Base-by-base conservation (phyloP, 2,329 filamentous ascomycete genomes). In the Verticillium isaacii region DNA sequence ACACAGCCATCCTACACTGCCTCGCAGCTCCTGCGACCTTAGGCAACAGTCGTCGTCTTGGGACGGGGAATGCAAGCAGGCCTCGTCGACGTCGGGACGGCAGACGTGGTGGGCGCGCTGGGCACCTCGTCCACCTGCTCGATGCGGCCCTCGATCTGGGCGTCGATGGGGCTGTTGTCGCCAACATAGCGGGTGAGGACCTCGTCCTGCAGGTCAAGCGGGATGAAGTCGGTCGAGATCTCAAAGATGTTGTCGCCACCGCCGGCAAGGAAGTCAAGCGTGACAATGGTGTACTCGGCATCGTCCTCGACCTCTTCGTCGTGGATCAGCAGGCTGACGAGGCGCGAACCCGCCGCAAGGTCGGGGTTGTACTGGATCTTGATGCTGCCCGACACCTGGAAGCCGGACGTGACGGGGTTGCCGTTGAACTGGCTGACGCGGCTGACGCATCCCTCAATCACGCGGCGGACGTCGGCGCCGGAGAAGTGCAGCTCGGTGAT, bases 241-340 rank as follows among this genome's bases (percentile, higher is more conserved):
- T 71, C 66, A 25, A 87, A 79, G 68, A 89, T 84, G 68, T 87
- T 88, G 67, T 89, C 87, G 15, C 86, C 87, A 2, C 85, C 85
- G 2, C 80, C 79, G 1, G 85, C 85, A 0, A 89, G 66, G 66
- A 89, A 89, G 67, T 89, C 86, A 1, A 88, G 74, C 0, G 87
- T 89, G 17, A 86, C 83, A 23, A 89, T 71, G 12, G 77, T 80
- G 70, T 89, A 89, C 32, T 79, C 74, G 17, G 71, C 72, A 6
- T 70, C 71, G 12, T 77, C 72, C 37, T 83, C 79, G 2, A 89
- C 73, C 0, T 76, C 72, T 65, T 79, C 67, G 15, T 75, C 82
- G 36, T 75, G 78, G 39, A 89, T 77, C 1, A 75, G 80, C 1
- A 87, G 78, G 17, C 77, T 75, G 19, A 87, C 76, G 3, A 89